These are phyloP conservation scores for Boletus fagicola DNA, from an alignment of 768 basidiomycete species.

Conservation along the genomic window DNA sequence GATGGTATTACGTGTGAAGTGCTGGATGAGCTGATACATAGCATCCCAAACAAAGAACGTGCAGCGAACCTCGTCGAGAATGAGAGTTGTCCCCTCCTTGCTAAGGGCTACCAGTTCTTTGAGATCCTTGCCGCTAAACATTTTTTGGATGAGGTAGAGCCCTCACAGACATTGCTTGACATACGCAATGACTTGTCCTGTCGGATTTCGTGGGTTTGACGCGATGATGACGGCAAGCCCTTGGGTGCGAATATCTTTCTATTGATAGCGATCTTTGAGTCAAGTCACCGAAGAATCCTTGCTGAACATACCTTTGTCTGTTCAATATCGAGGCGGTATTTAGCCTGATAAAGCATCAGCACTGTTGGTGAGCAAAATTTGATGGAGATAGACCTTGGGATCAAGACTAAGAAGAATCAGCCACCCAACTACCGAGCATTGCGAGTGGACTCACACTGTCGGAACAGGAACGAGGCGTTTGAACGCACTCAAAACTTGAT, in stretches of 20 bases:
- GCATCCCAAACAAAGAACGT: not conserved
- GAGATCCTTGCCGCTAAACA: slow-evolving; percentile 68
- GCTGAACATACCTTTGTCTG: slow-evolving; percentile 60
- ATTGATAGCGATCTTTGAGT: slow-evolving; percentile 3
- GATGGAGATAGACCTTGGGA: slow-evolving; percentile 35
- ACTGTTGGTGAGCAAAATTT: not conserved
- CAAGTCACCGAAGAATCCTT: not conserved
- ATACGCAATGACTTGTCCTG: slow-evolving; percentile 81
- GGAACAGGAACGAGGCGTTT: slow-evolving; percentile 88
- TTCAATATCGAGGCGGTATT: slow-evolving; percentile 76
- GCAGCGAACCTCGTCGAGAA: slow-evolving; percentile 70
- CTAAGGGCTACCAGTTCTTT: slow-evolving; percentile 73
- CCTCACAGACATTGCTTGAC: slow-evolving; percentile 10
- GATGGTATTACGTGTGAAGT: not conserved
- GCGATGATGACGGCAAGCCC: slow-evolving; percentile 83
- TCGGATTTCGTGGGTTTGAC: slow-evolving; percentile 96
- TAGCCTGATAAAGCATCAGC: slow-evolving; percentile 37
- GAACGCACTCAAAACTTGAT: slow-evolving; percentile 82
- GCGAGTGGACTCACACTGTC: slow-evolving; percentile 60
- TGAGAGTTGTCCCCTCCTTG: slow-evolving; percentile 77
- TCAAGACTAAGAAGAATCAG: slow-evolving; percentile 40
- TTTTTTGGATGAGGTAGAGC: slow-evolving; percentile 5
- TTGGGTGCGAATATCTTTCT: slow-evolving; percentile 81
- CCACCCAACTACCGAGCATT: not conserved
- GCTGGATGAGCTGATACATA: not conserved